Conservation (phyloP, 2,329 filamentous ascomycete genomes). For the Exutisphaerella laricina region DNA sequence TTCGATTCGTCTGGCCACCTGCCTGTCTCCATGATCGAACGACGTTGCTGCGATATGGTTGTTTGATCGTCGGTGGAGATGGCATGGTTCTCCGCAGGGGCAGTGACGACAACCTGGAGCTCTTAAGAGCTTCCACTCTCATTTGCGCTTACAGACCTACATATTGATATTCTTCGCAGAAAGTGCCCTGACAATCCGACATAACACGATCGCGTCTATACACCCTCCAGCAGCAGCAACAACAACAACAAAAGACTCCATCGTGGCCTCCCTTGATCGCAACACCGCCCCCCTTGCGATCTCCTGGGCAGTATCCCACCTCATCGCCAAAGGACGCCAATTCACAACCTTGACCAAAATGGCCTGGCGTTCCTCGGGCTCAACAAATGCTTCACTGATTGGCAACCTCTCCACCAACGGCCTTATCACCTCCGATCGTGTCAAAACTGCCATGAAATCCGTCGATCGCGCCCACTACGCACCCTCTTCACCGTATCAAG, state of each 20-base stretch:
- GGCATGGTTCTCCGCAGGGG: no score
- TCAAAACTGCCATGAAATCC: conserved; percentile 73
- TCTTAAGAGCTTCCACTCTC: no score
- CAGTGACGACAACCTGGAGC: no score
- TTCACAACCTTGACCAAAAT: conserved; percentile 36
- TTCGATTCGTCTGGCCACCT: no score
- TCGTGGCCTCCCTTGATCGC: not conserved
- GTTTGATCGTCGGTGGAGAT: no score
- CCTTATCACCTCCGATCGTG: conserved; percentile 65
- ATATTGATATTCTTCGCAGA: no score
- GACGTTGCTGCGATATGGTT: no score
- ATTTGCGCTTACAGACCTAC: no score
- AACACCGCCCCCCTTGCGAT: not conserved
- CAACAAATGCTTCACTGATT: conserved; percentile 67
- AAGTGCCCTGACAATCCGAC: no score
- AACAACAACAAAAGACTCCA: not conserved
- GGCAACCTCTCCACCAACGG: conserved; percentile 67
- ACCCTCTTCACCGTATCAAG: conserved; percentile 64
- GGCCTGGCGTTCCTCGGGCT: conserved; percentile 84
- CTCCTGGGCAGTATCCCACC: not conserved
- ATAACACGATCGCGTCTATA: no score
- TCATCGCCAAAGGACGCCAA: not conserved
- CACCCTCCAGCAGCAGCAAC: no score
- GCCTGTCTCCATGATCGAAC: no score
- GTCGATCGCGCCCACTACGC: conserved; percentile 86